Conservation (phyloP, 2,329 filamentous ascomycete genomes). For the Parastagonospora avenae region DNA sequence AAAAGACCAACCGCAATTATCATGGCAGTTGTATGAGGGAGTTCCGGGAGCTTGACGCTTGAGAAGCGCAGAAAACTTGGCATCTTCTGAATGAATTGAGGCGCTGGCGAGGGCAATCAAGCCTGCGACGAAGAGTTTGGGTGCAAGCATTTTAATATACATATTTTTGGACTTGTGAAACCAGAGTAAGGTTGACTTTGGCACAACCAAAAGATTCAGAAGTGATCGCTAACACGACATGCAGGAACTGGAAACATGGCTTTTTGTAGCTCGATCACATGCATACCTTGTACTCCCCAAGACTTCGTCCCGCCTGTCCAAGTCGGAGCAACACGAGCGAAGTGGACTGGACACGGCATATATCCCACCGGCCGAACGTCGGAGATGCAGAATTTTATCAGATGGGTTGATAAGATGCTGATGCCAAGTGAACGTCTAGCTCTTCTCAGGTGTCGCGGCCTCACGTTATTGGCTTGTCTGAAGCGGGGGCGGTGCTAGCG, state of each 20-base stretch:
- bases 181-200: conserved; percentile 4
- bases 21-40: conserved; percentile 56
- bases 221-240: too few species aligned
- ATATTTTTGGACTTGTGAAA: not conserved
- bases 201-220: not conserved
- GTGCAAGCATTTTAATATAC: conserved; percentile 17
- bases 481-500: conserved; percentile 16
- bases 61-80: conserved; percentile 32
- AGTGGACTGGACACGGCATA: conserved; percentile 6
- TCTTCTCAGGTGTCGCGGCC: not conserved
- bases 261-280: conserved; percentile 16
- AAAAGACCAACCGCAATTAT: conserved; percentile 54
- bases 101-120: conserved; percentile 19
- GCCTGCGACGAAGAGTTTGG: conserved; percentile 11
- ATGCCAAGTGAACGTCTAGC: conserved; percentile 10
- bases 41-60: conserved; percentile 55
- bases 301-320: not conserved
- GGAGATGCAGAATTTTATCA: conserved; percentile 35
- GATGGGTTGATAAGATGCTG: conserved; percentile 33
- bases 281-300: not conserved
- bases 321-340: not conserved
- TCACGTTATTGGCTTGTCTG: conserved; percentile 8
- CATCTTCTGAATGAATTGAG: conserved; percentile 12
- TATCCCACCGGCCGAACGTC: conserved; percentile 22
- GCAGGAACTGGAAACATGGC: conserved; percentile 1